Evolutionary conservation across 2,329 filamentous ascomycete species (phyloP).

Genomic region (Colletotrichum godetiae): DNA sequence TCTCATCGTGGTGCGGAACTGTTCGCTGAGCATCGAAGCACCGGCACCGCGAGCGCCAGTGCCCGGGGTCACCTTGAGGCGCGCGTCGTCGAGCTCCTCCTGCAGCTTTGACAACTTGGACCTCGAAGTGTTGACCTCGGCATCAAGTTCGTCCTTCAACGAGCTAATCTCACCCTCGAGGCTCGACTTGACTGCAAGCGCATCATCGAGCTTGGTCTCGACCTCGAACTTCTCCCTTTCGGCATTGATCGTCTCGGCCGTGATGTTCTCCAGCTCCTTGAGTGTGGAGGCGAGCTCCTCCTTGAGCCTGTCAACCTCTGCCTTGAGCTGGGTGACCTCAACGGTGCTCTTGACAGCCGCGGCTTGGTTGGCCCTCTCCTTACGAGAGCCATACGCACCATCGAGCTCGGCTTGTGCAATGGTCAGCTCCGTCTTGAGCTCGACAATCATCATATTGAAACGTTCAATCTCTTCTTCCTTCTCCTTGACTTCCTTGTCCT

Average conservation of each 20-base stretch:
- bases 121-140: slow-evolving; percentile 51
- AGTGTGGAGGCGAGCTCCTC: slow-evolving; percentile 62
- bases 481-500: slow-evolving; percentile 52
- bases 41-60: slow-evolving; percentile 53
- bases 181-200: slow-evolving; percentile 45
- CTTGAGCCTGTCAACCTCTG: slow-evolving; percentile 62
- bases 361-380: slow-evolving; percentile 68
- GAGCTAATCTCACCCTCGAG: slow-evolving; percentile 53
- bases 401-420: slow-evolving; percentile 72
- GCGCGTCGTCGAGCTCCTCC: slow-evolving; percentile 63
- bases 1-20: slow-evolving; percentile 66
- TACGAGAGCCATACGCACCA: slow-evolving; percentile 69
- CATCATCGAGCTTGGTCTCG: slow-evolving; percentile 55
- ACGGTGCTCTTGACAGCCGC: slow-evolving; percentile 62
- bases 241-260: slow-evolving; percentile 60
- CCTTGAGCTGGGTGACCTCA: slow-evolving; percentile 58
- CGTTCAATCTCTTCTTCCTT: slow-evolving; percentile 63
- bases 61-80: slow-evolving; percentile 53
- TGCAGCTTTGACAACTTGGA: slow-evolving; percentile 55
- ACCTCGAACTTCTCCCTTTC: slow-evolving; percentile 63
- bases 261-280: slow-evolving; percentile 64
- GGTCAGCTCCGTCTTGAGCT: slow-evolving; percentile 71
- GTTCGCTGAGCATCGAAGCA: slow-evolving; percentile 65
- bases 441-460: slow-evolving; percentile 63
- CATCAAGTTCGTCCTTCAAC: slow-evolving; percentile 52